Conservation (phyloP, 371 early-diverging fungal species). For the Rhizopus sp. region DNA sequence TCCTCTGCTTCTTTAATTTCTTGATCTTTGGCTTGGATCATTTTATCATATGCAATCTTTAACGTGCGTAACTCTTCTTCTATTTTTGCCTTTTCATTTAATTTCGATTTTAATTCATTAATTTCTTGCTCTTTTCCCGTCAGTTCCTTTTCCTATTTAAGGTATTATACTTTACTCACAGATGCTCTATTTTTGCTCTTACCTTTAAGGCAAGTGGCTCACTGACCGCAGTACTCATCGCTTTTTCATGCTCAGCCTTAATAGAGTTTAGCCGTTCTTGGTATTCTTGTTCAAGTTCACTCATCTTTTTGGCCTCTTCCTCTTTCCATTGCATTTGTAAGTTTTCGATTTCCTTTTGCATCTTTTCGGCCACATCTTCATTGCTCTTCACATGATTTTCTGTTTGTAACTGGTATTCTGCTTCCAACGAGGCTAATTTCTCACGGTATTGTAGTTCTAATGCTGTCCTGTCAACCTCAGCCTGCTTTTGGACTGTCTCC, state of each 20-base stretch:
- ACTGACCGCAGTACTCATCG: slow-evolving; percentile 8
- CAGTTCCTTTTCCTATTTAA: background rate
- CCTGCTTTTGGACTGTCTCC: slow-evolving; percentile 5
- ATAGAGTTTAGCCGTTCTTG: slow-evolving; percentile 14
- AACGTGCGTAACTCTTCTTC: slow-evolving; percentile 24
- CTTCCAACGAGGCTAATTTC: slow-evolving; percentile 10
- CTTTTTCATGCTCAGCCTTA: slow-evolving; percentile 8
- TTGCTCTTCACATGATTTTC: slow-evolving; percentile 31
- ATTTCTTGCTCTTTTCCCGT: slow-evolving; percentile 8
- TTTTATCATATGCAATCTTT: slow-evolving; percentile 38
- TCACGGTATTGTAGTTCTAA: slow-evolving; percentile 20
- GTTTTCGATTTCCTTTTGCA: slow-evolving; percentile 41
- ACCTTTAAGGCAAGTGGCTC: slow-evolving; percentile 10
- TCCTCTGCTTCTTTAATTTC: slow-evolving; percentile 44
- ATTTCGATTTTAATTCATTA: slow-evolving; percentile 14
- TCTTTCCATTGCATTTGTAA: slow-evolving; percentile 22
- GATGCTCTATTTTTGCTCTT: slow-evolving; percentile 11
- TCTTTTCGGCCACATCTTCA: slow-evolving; percentile 30
- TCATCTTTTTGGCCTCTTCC: slow-evolving; percentile 14
- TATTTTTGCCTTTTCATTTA: slow-evolving; percentile 8
- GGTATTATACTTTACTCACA: background rate
- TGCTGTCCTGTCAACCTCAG: slow-evolving; percentile 6
- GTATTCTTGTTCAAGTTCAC: slow-evolving; percentile 13
- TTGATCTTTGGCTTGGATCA: slow-evolving; percentile 41
- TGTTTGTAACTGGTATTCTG: slow-evolving; percentile 13